Percentiles rank a stretch among this genome's conserved stretches.
Evolutionary conservation across 2,329 filamentous ascomycete genomes (phyloP).

Genomic region (Stachybotrys chartarum): DNA sequence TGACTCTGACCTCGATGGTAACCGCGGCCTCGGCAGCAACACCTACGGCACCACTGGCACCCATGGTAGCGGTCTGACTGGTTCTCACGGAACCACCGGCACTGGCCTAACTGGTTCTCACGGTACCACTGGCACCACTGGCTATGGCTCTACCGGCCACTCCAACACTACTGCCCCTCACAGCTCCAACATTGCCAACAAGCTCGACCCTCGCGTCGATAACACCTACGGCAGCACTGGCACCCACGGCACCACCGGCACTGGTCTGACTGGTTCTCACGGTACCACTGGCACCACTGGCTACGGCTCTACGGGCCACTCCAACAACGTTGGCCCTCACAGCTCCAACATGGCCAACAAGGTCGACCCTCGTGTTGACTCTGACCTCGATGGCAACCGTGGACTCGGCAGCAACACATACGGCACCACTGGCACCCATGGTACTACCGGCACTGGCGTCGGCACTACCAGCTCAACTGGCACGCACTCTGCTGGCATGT

Average conservation of each 20-base stretch:
- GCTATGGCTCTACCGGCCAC: constrained; percentile 28
- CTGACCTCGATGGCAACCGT: constrained; percentile 34
- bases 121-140: constrained; percentile 16
- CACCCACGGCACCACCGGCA: constrained; percentile 11
- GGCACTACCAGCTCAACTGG: constrained; percentile 21
- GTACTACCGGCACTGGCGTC: constrained; percentile 15
- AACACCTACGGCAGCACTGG: constrained; percentile 7
- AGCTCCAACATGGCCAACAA: constrained; percentile 36
- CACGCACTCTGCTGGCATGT: constrained; percentile 23
- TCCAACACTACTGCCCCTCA: constrained; percentile 39
- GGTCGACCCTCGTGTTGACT: constrained; percentile 44
- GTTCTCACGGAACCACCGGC: constrained; percentile 6
- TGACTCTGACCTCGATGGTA: constrained; percentile 41
- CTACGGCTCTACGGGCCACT: constrained; percentile 16
- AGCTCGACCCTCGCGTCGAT: neutral
- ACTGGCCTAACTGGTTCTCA: constrained; percentile 16
- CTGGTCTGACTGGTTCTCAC: neutral
- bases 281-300: constrained; percentile 18
- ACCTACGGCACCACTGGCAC: constrained; percentile 7
- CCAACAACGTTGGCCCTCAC: constrained; percentile 31
- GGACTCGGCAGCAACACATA: constrained; percentile 12
- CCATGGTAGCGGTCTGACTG: constrained; percentile 1
- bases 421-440: constrained; percentile 7
- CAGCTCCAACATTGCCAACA: constrained; percentile 1
- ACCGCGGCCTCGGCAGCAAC: constrained; percentile 11